Base-by-base conservation (phyloP, 805 yeast species). In the Starmerella cellae region DNA sequence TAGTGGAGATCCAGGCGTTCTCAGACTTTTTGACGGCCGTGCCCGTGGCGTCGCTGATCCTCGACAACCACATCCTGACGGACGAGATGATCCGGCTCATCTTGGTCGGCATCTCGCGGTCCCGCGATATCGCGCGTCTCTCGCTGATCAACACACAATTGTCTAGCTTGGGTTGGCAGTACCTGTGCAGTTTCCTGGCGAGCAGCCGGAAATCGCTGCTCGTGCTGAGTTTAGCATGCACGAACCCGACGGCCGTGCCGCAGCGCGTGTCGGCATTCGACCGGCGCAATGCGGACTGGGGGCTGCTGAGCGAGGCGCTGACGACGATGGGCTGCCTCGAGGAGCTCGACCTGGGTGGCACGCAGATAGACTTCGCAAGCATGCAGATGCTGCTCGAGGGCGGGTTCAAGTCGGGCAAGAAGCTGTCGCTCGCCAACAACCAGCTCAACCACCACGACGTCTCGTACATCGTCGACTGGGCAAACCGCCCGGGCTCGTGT, bases 1-100 rank as follows among this genome's bases (percentile, higher is more conserved):
- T 83, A 65, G 77, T 88, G 49, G 97, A 87, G 62, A 71, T 87
- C 20, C 73, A 82, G 47, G 77, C 95, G 3, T 83, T 88, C 60
- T 75, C 93, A 11, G 97, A 87, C 60, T 88, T 87, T 54, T 67
- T 85, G 34, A 65, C 94, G 32, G 77, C 85, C 44, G 91, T 88
- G 0, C 95, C 95, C 0, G 72, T 87, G 26, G 71, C 77, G 36
- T 74, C 79, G 47, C 62, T 88, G 3, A 69, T 81, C 0, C 68
- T 88, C 43, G 96, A 87, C 61, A 88, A 91, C 31, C 85, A 82
- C 17, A 62, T 72, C 5, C 61, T 88, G 41, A 71, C 87, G 1
- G 68, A 72, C 18, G 85, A 79, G 43, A 88, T 85, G 83, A 69
- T 85, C 44, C 69, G 75, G 51, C 74, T 79, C 20, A 59, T 88